Conservation (phyloP, 345 rosid species). For the Lumnitzera littorea region DNA sequence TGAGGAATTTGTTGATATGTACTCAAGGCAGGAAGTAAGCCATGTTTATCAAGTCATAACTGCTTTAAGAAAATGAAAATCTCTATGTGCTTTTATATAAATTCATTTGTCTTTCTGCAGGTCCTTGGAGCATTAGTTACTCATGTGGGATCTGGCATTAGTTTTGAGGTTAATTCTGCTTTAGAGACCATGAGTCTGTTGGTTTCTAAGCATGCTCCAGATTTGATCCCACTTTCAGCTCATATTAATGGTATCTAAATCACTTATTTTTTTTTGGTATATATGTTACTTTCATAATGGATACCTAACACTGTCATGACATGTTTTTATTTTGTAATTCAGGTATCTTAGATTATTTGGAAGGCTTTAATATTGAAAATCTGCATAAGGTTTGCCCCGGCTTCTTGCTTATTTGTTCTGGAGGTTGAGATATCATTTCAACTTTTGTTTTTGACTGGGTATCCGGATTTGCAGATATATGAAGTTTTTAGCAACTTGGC, state of each 20-base stretch:
- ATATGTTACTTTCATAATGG: background rate
- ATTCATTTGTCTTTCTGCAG: constrained; percentile 32
- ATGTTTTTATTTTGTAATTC: constrained; percentile 14
- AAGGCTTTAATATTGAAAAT: constrained; percentile 60
- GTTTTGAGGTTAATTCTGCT: constrained; percentile 66
- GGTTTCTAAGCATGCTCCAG: constrained; percentile 46
- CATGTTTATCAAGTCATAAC: background rate
- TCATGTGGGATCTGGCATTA: constrained; percentile 79
- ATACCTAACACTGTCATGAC: background rate
- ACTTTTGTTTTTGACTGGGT: constrained; percentile 10
- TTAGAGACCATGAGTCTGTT: constrained; percentile 54
- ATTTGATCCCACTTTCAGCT: constrained; percentile 64
- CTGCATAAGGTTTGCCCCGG: constrained; percentile 51
- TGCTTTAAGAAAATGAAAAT: constrained; percentile 1
- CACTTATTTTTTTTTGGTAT: background rate
- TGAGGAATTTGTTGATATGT: constrained; percentile 54
- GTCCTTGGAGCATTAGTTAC: constrained; percentile 70
- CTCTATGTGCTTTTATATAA: background rate
- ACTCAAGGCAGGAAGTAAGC: constrained; percentile 74
- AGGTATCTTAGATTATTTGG: constrained; percentile 92
- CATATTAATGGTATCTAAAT: constrained; percentile 59
- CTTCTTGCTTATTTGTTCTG: constrained; percentile 7
- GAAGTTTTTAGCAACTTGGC: constrained; percentile 69
- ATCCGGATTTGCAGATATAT: constrained; percentile 44
- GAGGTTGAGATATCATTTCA: constrained; percentile 8